phyloP scores from a whole-genome alignment of 2,329 filamentous ascomycete genomes.

The Fusarium metavorans region DNA sequence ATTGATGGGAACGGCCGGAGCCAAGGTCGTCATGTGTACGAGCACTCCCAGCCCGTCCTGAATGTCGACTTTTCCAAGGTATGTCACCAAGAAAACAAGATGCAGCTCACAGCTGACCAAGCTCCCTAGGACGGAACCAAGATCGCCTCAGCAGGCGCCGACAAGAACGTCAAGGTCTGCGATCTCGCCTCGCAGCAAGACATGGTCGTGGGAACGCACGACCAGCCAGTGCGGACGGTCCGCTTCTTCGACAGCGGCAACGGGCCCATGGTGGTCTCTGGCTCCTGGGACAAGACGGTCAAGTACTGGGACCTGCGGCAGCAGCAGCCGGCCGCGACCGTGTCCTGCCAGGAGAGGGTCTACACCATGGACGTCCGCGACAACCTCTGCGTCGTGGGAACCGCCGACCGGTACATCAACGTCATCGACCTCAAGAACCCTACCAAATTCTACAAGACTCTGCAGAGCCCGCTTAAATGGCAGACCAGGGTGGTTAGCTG shows the following conservation, averaged over 20 bases:
- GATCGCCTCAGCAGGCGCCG: constrained; percentile 86
- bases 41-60: constrained; percentile 87
- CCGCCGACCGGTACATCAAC: constrained; percentile 96
- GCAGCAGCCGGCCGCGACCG: constrained; percentile 71
- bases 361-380: constrained; percentile 94
- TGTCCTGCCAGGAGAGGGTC: constrained; percentile 80
- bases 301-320: constrained; percentile 88
- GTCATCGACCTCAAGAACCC: constrained; percentile 92
- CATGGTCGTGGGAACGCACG: constrained; percentile 84
- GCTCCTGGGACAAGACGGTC: constrained; percentile 91
- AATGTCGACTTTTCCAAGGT: constrained; percentile 91
- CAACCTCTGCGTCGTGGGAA: constrained; percentile 90
- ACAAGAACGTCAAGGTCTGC: constrained; percentile 90
- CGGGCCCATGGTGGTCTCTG: constrained; percentile 87
- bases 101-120: constrained; percentile 11
- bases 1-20: constrained; percentile 81
- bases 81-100: constrained; percentile 48
- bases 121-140: constrained; percentile 84
- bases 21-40: constrained; percentile 86
- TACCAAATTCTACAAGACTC: constrained; percentile 92
- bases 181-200: constrained; percentile 79
- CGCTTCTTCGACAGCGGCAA: constrained; percentile 81
- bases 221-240: constrained; percentile 82
- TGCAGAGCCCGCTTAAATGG: constrained; percentile 97
- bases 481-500: constrained; percentile 96